Percentiles rank a stretch among this genome's conserved stretches.
phyloP scores from a whole-genome alignment of 331 rosid species.

The Quercus tomentella region DNA sequence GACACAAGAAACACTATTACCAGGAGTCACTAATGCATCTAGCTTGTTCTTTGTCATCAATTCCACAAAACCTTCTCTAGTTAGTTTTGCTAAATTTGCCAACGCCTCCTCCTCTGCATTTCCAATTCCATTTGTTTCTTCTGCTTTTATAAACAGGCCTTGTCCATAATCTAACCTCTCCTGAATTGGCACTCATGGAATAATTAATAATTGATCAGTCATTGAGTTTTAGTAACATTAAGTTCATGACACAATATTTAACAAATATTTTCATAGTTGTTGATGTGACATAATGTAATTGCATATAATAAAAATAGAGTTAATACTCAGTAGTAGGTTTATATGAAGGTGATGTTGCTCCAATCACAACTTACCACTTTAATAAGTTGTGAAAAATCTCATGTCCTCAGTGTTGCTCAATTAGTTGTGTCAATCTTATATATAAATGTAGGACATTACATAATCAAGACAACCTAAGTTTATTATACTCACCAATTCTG shows the following conservation, averaged over 20 bases:
- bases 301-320: no score
- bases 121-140: slow-evolving; percentile 44
- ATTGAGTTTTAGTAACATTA: background rate
- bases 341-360: no score
- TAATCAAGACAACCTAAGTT: background rate
- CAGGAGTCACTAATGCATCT: slow-evolving; percentile 56
- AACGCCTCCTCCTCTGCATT: slow-evolving; percentile 31
- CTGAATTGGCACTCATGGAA: slow-evolving; percentile 11
- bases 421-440: no score
- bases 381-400: no score
- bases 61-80: slow-evolving; percentile 46
- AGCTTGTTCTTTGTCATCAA: slow-evolving; percentile 27
- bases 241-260: no score
- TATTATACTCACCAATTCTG: background rate
- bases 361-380: no score
- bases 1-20: background rate
- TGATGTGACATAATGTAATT: no score
- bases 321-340: no score
- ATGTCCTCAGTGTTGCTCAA: no score
- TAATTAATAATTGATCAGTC: no score
- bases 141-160: slow-evolving; percentile 22
- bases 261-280: no score
- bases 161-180: slow-evolving; percentile 51
- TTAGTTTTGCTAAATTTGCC: slow-evolving; percentile 22
- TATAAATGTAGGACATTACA: no score